Conservation (phyloP, 768 basidiomycete species). For the Mycena filopes region DNA sequence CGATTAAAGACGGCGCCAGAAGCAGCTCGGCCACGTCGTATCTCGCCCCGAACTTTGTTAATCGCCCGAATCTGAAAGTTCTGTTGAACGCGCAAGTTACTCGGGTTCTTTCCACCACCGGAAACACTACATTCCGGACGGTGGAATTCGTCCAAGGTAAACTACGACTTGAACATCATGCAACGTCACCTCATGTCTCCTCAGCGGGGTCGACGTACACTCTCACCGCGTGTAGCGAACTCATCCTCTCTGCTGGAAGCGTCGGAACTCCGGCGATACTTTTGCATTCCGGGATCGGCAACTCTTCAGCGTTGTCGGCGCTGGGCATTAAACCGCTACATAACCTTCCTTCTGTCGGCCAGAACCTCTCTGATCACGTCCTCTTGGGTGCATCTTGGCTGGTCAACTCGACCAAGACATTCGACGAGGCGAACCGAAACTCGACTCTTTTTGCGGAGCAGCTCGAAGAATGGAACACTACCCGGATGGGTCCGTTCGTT, state of each 20-base stretch:
- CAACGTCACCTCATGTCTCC: background rate
- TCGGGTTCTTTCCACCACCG: constrained; percentile 32
- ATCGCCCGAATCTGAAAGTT: constrained; percentile 44
- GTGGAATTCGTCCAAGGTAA: constrained; percentile 36
- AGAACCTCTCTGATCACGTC: constrained; percentile 46
- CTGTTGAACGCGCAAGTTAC: constrained; percentile 41
- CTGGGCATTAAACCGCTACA: constrained; percentile 39
- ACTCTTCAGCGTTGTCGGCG: constrained; percentile 26
- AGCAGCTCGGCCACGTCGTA: constrained; percentile 47
- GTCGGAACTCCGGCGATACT: constrained; percentile 48
- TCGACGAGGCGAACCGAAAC: constrained; percentile 37
- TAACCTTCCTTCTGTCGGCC: constrained; percentile 44
- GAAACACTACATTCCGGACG: constrained; percentile 20
- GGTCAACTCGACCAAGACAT: constrained; percentile 42
- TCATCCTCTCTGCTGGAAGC: constrained; percentile 50
- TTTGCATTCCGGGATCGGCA: constrained; percentile 50
- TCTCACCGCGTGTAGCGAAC: constrained; percentile 43
- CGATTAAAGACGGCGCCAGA: constrained; percentile 35
- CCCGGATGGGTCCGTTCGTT: constrained; percentile 41
- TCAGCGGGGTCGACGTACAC: background rate
- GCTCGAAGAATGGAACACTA: constrained; percentile 42
- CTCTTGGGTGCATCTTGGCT: constrained; percentile 35
- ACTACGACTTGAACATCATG: background rate
- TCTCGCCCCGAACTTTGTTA: constrained; percentile 39
- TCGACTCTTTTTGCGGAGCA: constrained; percentile 35